Conservation (phyloP, 225 moss, liverwort and hornwort species). For the Marchantia paleacea region DNA sequence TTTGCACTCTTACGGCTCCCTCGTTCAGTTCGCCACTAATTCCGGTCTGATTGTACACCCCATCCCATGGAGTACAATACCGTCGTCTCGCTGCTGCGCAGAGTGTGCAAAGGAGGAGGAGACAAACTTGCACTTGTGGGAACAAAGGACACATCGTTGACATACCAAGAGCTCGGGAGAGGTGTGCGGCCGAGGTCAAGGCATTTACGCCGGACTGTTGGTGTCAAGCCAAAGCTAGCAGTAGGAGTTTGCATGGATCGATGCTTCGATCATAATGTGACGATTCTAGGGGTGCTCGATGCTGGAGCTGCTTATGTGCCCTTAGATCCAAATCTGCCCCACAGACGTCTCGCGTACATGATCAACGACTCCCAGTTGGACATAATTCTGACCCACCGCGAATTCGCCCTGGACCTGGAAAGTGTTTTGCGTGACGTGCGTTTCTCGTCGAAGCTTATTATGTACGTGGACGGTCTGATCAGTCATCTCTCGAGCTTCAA, state of each 20-base stretch:
- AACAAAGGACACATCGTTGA: background rate
- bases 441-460: background rate
- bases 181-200: background rate
- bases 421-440: background rate
- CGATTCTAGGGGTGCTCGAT: background rate
- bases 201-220: background rate
- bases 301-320: conserved; percentile 2
- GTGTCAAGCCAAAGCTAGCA: background rate
- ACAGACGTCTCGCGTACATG: conserved; percentile 10
- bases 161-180: background rate
- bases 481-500: background rate
- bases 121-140: background rate
- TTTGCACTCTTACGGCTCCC: no score
- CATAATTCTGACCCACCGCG: background rate
- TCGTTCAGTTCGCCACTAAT: no score
- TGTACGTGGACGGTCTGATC: background rate
- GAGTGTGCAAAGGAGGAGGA: background rate
- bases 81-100: conserved; percentile 1
- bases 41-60: no score
- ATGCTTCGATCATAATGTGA: background rate
- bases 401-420: conserved; percentile 3
- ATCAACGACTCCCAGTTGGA: background rate
- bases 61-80: background rate
- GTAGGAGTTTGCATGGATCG: conserved; percentile 15
- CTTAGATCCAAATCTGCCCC: background rate